Evolutionary conservation across 2,329 filamentous ascomycete genomes (phyloP).

Genomic region (Penicillium sp.): DNA sequence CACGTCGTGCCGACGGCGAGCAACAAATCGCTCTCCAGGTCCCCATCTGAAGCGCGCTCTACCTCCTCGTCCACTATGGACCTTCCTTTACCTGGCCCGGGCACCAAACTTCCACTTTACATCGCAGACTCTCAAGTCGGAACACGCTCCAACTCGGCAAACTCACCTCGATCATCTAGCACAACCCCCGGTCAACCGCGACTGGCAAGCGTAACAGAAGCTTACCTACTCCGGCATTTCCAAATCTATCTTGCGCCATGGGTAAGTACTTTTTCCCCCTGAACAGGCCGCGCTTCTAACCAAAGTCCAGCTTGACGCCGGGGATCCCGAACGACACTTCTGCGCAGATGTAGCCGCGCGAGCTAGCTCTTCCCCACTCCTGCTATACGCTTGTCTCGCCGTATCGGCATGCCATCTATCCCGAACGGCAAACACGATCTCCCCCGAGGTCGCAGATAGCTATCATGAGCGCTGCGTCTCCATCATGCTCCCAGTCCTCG

Average conservation of each 20-base stretch:
- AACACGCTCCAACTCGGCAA: constrained; percentile 17
- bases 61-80: constrained; percentile 28
- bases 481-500: constrained; percentile 34
- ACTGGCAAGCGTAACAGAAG: constrained; percentile 31
- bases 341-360: constrained; percentile 32
- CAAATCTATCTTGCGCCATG: constrained; percentile 33
- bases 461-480: constrained; percentile 38
- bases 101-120: constrained; percentile 13
- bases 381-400: constrained; percentile 35
- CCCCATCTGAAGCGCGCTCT: constrained; percentile 25
- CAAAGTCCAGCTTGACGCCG: constrained; percentile 30
- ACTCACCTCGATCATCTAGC: constrained; percentile 19
- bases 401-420: constrained; percentile 36
- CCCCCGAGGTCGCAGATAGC: constrained; percentile 29
- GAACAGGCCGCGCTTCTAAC: not conserved
- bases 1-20: constrained; percentile 26
- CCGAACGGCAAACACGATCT: constrained; percentile 29
- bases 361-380: constrained; percentile 29
- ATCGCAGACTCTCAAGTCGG: constrained; percentile 12
- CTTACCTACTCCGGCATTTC: constrained; percentile 36
- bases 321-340: constrained; percentile 32
- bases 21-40: constrained; percentile 18
- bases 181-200: constrained; percentile 25
- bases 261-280: constrained; percentile 20
- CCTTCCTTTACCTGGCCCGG: constrained; percentile 15